Evolutionary conservation across 805 yeast genomes (phyloP), one percentile per base, ranked within the genome.

Genomic region (Myxozyma monticola): DNA sequence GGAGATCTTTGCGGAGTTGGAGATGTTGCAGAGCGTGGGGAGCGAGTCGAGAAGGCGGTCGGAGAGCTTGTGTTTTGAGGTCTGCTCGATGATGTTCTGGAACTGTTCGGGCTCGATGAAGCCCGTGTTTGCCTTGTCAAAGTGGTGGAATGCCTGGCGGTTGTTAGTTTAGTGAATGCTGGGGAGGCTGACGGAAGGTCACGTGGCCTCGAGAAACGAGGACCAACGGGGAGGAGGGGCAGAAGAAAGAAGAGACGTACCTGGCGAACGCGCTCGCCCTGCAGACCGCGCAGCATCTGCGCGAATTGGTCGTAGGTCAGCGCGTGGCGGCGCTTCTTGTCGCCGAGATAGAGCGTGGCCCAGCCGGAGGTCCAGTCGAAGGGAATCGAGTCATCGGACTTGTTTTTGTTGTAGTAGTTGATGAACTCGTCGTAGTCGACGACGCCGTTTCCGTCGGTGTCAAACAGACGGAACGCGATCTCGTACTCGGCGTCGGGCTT

Each of bases 401-500:
- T 65, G 64, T 70, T 58, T 38, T 54, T 58, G 60, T 67, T 63
- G 66, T 71, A 72, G 40, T 56, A 62, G 42, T 66, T 61, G 31
- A 71, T 72, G 53, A 72, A 72, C 56, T 71, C 67, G 45, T 60
- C 61, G 56, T 69, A 71, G 60, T 71, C 65, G 42, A 72, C 73
- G 38, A 57, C 60, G 39, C 74, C 74, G 26, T 59, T 57, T 24
- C 72, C 71, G 24, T 60, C 62, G 40, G 61, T 57, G 60, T 74
- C 78, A 41, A 76, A 70, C 20, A 76, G 66, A 40, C 76, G 71
- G 57, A 69, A 70, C n/a, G 78, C 74, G 51, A 72, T 75, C 59
- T 72, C 73, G 68, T 75, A 68, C 64, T 78, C 81, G 51, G 81
- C 82, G 31, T 79, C 80, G 37, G 80, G 73, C 54, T 77, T 74